Evolutionary conservation across 2,329 filamentous ascomycete genomes (phyloP).

Genomic region (Penicillium sp.): DNA sequence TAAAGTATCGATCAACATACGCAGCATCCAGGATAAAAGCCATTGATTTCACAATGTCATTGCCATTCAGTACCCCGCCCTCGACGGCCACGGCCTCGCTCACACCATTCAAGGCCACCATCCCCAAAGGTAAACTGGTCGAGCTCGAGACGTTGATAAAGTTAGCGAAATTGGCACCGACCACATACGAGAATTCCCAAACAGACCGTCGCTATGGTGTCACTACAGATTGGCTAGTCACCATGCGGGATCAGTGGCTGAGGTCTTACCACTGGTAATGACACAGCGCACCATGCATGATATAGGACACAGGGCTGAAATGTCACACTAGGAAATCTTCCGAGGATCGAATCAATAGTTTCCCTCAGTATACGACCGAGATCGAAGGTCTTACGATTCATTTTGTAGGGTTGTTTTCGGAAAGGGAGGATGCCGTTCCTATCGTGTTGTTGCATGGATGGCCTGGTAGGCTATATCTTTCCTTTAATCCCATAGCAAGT

Average conservation of each 20-base stretch:
- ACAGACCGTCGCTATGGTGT: slow-evolving; percentile 47
- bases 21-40: neutral
- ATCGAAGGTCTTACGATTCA: slow-evolving; percentile 48
- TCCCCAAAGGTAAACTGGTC: slow-evolving; percentile 45
- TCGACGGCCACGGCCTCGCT: slow-evolving; percentile 36
- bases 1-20: neutral
- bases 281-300: slow-evolving; percentile 21
- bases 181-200: slow-evolving; percentile 51
- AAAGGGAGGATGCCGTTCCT: slow-evolving; percentile 47
- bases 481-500: neutral
- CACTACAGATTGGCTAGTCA: slow-evolving; percentile 47
- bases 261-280: slow-evolving; percentile 49
- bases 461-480: slow-evolving; percentile 24
- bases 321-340: slow-evolving; percentile 28
- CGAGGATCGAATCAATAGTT: slow-evolving; percentile 48
- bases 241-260: slow-evolving; percentile 46
- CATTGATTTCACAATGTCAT: slow-evolving; percentile 20
- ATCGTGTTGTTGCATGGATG: slow-evolving; percentile 45
- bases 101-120: slow-evolving; percentile 44
- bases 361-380: slow-evolving; percentile 50
- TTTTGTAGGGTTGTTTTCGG: slow-evolving; percentile 51
- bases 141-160: slow-evolving; percentile 49
- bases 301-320: neutral
- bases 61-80: slow-evolving; percentile 34
- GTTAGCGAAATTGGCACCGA: slow-evolving; percentile 49